Conservation (phyloP, 2,329 filamentous ascomycete species). For the Akanthomyces dipterigenus region DNA sequence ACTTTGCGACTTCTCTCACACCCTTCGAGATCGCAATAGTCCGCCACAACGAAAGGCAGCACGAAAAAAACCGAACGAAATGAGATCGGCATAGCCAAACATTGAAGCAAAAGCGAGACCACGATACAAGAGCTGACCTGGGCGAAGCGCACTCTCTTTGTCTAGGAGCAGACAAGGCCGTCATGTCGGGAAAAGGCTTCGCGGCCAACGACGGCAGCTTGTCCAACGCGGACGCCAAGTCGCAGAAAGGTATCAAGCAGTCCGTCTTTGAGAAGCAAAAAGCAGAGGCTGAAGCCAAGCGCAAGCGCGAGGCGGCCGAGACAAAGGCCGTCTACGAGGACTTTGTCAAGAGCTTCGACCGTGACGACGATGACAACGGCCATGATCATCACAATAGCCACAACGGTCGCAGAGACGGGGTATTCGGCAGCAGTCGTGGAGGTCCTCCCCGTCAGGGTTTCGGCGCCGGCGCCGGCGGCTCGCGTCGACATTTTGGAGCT, state of each 20-base stretch:
- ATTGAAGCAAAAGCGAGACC: not conserved
- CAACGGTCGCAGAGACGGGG: not conserved
- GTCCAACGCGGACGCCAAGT: constrained; percentile 68
- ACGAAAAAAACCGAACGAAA: not conserved
- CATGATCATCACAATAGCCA: constrained; percentile 15
- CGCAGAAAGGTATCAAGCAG: constrained; percentile 73
- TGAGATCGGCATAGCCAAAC: not conserved
- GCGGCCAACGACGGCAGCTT: constrained; percentile 40
- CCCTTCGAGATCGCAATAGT: not conserved
- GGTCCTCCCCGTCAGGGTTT: constrained; percentile 23
- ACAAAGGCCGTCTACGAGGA: constrained; percentile 81
- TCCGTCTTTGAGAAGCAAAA: constrained; percentile 84
- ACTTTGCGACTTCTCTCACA: not conserved
- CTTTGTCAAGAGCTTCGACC: constrained; percentile 74
- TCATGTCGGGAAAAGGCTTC: constrained; percentile 43
- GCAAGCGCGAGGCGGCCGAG: constrained; percentile 75
- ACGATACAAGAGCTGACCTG: not conserved
- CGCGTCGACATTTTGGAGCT: constrained; percentile 60
- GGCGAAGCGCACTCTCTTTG: not conserved
- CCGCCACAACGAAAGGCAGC: not conserved
- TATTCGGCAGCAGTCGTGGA: constrained; percentile 4
- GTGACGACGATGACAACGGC: constrained; percentile 46
- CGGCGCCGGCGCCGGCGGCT: constrained; percentile 22
- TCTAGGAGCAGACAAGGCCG: not conserved
- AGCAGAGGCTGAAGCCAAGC: constrained; percentile 84